Evolutionary conservation across 2,329 filamentous ascomycete species (phyloP), one percentile per base, ranked within the genome.

Genomic region (Talaromyces sp.): DNA sequence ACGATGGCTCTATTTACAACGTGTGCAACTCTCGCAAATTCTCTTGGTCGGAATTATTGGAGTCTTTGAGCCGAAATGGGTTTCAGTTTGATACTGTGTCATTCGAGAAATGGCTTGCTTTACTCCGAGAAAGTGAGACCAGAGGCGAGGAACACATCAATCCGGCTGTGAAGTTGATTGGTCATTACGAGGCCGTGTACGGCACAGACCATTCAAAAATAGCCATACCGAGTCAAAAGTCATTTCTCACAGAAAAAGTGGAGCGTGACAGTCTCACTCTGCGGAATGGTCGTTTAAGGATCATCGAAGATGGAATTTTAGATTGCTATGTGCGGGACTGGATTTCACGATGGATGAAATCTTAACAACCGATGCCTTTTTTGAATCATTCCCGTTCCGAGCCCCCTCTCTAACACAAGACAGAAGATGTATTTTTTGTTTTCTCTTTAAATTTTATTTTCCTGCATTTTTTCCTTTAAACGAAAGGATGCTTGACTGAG

Each of bases 41-140:
- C 51, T 62, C 65, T 5, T 76, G 73, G 73, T 59, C 62, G 0
- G 49, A 56, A 0, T 60, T 75, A 41, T 62, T 77, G 3, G 61
- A 58, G 0, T 60, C 62, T 0, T 52, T 76, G 9, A 58, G 48
- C 3, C 45, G 55, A 1, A 65, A 60, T 10, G 73, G 73, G 0
- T 65, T 76, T 22, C 49, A 60, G 4, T 76, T 77, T 48, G 58
- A 71, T 20, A 63, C 58, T 1, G 68, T 75, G 6, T 47, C 65
- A 1, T 64, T 74, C 32, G 49, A 54, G 7, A 61, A 67, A 11
- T 76, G 74, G 74, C 24, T 75, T 16, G 32, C 49, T 14, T 60
- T 64, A 49, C 55, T 77, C 17, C 61, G 63, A 1, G 58, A 61
- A 29, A 70, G 68, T 39, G 67, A 67, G 27, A 47, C 49, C 0